These are phyloP conservation scores for Kwoniella europaea DNA, from an alignment of 768 basidiomycete species.

Conservation along the genomic window DNA sequence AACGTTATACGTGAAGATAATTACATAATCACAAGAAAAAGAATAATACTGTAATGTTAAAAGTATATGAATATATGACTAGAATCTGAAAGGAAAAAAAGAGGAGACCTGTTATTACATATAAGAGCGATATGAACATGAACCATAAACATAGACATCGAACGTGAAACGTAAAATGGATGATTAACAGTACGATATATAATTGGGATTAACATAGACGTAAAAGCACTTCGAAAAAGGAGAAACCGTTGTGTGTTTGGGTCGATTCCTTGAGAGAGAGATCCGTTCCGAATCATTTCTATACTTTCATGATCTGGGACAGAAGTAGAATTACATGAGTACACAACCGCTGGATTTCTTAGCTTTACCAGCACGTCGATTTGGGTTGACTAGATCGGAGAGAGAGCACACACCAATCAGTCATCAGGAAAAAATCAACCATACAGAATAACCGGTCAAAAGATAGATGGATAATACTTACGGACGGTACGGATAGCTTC, in stretches of 20 bases:
- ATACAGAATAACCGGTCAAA: neutral
- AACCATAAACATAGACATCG: neutral
- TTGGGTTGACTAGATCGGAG: conserved; percentile 41
- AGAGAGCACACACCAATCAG: conserved; percentile 15
- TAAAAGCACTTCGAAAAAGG: no score
- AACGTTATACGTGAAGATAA: no score
- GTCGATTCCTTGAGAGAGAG: neutral
- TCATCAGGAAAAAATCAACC: neutral
- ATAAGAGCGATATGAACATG: neutral
- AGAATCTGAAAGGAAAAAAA: neutral
- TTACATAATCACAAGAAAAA: no score
- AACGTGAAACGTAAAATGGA: neutral
- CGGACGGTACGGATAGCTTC: conserved; percentile 58
- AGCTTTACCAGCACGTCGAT: conserved; percentile 47
- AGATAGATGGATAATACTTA: conserved; percentile 26
- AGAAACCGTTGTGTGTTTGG: no score
- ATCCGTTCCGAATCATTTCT: neutral
- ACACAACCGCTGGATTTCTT: conserved; percentile 55
- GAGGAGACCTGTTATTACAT: neutral
- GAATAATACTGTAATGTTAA: no score
- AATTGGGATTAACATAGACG: no score
- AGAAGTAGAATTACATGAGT: conserved; percentile 44
- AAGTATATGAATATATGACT: no score
- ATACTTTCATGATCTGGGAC: neutral
- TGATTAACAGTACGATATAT: no score